Base-by-base conservation (phyloP, 2,329 filamentous ascomycete species). In the Hypoxylon sp. region DNA sequence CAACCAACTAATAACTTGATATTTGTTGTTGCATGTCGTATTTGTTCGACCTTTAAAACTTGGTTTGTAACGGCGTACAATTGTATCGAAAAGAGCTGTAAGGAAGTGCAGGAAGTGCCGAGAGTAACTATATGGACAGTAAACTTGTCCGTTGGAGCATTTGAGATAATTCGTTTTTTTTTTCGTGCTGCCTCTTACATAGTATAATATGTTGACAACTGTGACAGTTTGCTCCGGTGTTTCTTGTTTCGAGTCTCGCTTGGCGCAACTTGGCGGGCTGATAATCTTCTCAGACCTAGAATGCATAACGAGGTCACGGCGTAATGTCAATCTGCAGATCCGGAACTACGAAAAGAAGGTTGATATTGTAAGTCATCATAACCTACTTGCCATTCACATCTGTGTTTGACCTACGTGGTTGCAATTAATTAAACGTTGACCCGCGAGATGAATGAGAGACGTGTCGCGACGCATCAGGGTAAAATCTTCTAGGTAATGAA, bases 221-320 rank as follows among this genome's bases (percentile, higher is more conserved):
- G 44, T 55, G 14, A 33, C 48, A 14, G 50, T 67, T 62, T 66
- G 62, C 22, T 44, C 59, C 58, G 51, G 52, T 69, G 66, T 73
- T 72, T 71, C 66, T 69, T 67, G 71, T 73, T 72, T 73, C 70
- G 66, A 63, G 55, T 50, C 55, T 37, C 58, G 52, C 70, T 73
- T 73, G 71, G 71, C 71, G 71, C 70, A 59, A 44, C 70, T 73
- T 73, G 71, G 71, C 71, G 44, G 50, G 29, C 52, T 14, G 39
- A 50, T 53, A 26, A 58, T 55, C 59, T 37, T 24, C 48, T 59
- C 22, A 55, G 47, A 42, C 44, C 44, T 37, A 47, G 44, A 19
- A 24, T 70, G 64, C 65, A 67, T 68, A 69, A 69, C 39, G 35
- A 63, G 29, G 53, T 53, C 54, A 66, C 61, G 65, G 60, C 59